A percentile compares a stretch with the other conserved stretches of the same genome.
Evolutionary conservation across 257 asterid genomes (phyloP).

Genomic region (Nicotiana benthamiana): DNA sequence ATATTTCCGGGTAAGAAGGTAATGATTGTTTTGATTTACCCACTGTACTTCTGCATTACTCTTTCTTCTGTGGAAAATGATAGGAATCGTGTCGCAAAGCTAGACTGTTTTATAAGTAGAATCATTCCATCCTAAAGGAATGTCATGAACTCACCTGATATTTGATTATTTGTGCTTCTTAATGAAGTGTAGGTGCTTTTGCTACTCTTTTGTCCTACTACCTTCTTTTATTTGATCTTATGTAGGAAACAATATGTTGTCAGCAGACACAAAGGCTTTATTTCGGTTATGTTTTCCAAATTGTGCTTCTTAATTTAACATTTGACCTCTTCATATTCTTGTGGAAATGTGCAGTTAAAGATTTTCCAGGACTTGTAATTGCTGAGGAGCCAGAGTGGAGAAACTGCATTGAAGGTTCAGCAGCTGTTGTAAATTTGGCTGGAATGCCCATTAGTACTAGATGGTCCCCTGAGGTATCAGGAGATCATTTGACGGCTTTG

Average conservation of each 20-base stretch:
- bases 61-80: background rate
- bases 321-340: background rate
- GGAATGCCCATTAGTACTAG: conserved; percentile 86
- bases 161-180: background rate
- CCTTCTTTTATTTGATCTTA: background rate
- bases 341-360: conserved; percentile 37
- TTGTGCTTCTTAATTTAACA: background rate
- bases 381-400: conserved; percentile 85
- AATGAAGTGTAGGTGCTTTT: background rate
- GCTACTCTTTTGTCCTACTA: background rate
- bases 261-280: background rate
- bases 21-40: conserved; percentile 34
- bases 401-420: conserved; percentile 70
- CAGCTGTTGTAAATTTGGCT: conserved; percentile 91
- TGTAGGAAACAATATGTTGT: background rate
- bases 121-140: background rate
- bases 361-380: conserved; percentile 61
- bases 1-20: conserved; percentile 98
- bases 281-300: background rate
- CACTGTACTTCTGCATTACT: background rate
- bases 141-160: background rate
- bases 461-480: conserved; percentile 81
- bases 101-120: background rate
- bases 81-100: background rate
- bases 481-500: background rate